Conservation (phyloP, 2,329 filamentous ascomycete species). For the Pseudogymnoascus sp. region DNA sequence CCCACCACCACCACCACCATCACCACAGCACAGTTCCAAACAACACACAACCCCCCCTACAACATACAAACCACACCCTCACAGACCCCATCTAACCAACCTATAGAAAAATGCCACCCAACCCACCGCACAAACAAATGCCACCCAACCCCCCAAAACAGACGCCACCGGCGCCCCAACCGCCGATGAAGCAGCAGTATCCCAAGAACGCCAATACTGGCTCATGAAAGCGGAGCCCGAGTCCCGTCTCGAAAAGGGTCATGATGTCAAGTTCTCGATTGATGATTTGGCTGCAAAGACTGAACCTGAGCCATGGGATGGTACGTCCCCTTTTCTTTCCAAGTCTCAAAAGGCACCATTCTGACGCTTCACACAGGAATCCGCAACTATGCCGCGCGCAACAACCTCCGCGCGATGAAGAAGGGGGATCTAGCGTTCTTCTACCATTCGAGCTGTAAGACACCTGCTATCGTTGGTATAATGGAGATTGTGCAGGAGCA, state of each 20-base stretch:
- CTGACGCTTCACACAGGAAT: too few species aligned
- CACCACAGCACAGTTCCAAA: not conserved
- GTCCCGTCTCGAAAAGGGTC: conserved; percentile 73
- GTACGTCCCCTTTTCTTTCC: conserved; percentile 40
- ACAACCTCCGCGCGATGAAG: conserved; percentile 87
- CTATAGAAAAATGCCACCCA: not conserved
- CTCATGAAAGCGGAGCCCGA: conserved; percentile 86
- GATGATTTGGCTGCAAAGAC: conserved; percentile 70
- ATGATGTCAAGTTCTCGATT: conserved; percentile 89
- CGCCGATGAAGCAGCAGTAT: too few species aligned
- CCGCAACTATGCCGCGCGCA: too few species aligned
- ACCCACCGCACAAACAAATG: not conserved
- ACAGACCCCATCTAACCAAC: too few species aligned
- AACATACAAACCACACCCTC: too few species aligned
- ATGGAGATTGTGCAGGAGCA: conserved; percentile 87
- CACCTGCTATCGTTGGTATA: conserved; percentile 75
- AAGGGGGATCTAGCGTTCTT: conserved; percentile 90
- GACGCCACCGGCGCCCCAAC: conserved; percentile 8
- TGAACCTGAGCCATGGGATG: conserved; percentile 85
- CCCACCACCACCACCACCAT: not conserved
- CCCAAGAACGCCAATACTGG: conserved; percentile 55
- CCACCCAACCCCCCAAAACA: too few species aligned
- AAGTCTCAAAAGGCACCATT: too few species aligned
- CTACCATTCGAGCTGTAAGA: conserved; percentile 91
- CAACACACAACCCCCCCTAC: not conserved